Evolutionary conservation across 805 yeast species (phyloP), one percentile per base, ranked within the genome.

Genomic region (Wickerhamiella hasegawae): DNA sequence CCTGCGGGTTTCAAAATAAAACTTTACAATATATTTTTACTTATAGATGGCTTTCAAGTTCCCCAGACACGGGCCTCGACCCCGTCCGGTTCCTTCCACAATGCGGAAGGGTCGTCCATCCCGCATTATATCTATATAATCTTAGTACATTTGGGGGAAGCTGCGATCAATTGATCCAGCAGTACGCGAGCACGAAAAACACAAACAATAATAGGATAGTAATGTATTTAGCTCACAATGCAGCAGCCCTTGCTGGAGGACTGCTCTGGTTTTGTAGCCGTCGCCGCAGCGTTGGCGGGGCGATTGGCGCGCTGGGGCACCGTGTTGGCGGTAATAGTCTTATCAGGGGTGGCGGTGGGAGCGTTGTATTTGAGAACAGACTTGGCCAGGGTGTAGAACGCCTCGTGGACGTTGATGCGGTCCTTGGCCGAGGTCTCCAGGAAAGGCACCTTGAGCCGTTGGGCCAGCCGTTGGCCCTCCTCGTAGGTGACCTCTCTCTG

Each of bases 361-460:
- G 36, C 37, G 28, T 46, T 45, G 41, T 40, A 48, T 26, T 44
- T 41, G 24, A 55, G 39, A 16, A 55, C 49, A 20, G 45, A 41
- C 10, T 49, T 38, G 4, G 57, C 58, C 14, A 56, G 45, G 19
- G 72, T 75, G 50, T 67, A 74, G 55, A 82, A 82, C 3, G 85
- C 78, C 48, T 76, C 83, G 52, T 82, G 92, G 31, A 90, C 96
- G 48, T 90, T 85, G 45, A 77, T 68, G 40, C 93, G 76, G 48
- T 78, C 81, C 57, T 90, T 90, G 18, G 97, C 97, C 28, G 87
- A 74, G 1, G 97, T 82, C 59, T 90, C 98, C 46, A 85, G 67
- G 54, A 85, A 90, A 18, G 51, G 51, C 41, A 63, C 54, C 31
- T 77, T 79, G 32, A 81, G 63, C 32, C 66, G 66, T 45, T 73